phyloP scores from a whole-genome alignment of 257 asterid genomes.

The Solanum pennellii region DNA sequence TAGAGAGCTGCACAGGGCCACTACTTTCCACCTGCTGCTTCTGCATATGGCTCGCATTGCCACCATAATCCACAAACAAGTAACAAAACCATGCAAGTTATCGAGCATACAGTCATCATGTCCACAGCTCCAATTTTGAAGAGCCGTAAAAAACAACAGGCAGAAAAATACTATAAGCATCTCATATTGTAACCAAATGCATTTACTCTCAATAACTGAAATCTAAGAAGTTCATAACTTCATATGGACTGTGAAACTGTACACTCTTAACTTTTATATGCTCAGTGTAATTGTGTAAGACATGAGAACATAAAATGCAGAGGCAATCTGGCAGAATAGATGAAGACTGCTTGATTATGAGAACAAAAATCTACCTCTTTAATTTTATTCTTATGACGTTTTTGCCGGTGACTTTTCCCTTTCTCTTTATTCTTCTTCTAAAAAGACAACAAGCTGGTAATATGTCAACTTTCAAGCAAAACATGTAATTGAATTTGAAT shows the following conservation, averaged over 20 bases:
- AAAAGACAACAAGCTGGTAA: slow-evolving; percentile 15
- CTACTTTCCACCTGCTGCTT: slow-evolving; percentile 68
- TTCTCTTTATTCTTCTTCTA: slow-evolving; percentile 71
- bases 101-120: slow-evolving; percentile 48
- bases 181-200: slow-evolving; percentile 1
- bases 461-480: neutral
- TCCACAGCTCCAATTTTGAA: slow-evolving; percentile 96
- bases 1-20: slow-evolving; percentile 96
- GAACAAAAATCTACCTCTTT: slow-evolving; percentile 55
- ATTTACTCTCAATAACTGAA: neutral
- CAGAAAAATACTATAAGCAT: slow-evolving; percentile 58
- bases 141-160: slow-evolving; percentile 67
- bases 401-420: slow-evolving; percentile 51
- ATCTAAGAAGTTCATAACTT: neutral
- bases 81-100: slow-evolving; percentile 46
- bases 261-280: neutral
- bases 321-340: neutral
- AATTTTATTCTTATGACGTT: slow-evolving; percentile 52
- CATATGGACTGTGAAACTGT: neutral
- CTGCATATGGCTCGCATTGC: slow-evolving; percentile 77
- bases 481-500: neutral
- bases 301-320: neutral
- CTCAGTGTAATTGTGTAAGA: neutral
- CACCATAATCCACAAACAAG: slow-evolving; percentile 55
- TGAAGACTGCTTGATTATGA: neutral